Evolutionary conservation across 1,284 basidiomycete genomes (phyloP), one percentile per base, ranked within the genome.

Genomic region (Schizopora paradoxa): DNA sequence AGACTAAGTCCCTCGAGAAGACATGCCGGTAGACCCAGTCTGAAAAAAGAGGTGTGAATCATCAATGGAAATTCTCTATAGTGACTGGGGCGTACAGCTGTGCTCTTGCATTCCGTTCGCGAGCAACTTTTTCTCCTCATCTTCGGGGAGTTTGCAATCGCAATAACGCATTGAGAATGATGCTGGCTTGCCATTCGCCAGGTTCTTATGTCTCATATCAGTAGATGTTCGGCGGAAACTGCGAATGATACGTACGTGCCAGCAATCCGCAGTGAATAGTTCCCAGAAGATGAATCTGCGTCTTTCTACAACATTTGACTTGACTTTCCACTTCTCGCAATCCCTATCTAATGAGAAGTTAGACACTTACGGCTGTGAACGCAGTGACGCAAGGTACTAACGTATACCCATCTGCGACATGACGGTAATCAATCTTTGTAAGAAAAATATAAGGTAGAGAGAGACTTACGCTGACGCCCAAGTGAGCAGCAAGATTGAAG

Each of bases 231-330:
- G 32, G 10, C 32, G 11, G 11, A 6, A 8, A 3, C 23, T 16
- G 8, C 27, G 16, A 16, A 36, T n/a, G 18, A 7, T 21, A 40
- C 45, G 41, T 37, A 68, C 67, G 49, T 67, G 65, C 49, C 63
- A 62, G 25, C 59, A 55, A 41, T 69, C 68, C 6, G 62, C 57
- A 13, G 61, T 54, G 47, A 63, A 65, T 10, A 71, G 51, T 51
- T 73, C 69, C 70, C 70, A 73, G 51, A 71, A 72, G 7, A 72
- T 59, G 41, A 64, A 65, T 16, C 70, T 55, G 16, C 70, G 61
- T 26, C 66, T 57, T 37, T 72, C 64, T 1, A 66, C 66, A 31
- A 63, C 58, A 47, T 64, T 61, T 5, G 63, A 55, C 26, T 57
- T 60, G 13, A 62, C 54, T 39, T 69, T 68, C 69, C 69, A 73